Conservation (phyloP, 2,329 filamentous ascomycete genomes). For the Trichoderma sp. region DNA sequence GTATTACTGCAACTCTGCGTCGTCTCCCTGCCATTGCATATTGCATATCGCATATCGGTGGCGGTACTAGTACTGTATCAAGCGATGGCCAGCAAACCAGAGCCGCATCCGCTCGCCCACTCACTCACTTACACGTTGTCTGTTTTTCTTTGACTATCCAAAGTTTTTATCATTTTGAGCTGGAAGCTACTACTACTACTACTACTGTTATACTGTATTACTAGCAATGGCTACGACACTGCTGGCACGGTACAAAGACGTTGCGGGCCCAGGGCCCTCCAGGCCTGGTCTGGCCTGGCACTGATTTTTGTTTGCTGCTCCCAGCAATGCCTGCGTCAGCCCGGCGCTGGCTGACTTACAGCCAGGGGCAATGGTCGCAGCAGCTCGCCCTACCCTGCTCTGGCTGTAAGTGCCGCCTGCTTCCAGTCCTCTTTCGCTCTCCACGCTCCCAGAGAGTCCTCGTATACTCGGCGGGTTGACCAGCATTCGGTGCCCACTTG, state of each 20-base stretch:
- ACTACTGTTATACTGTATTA: not conserved
- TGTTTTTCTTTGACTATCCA: not conserved
- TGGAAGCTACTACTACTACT: not conserved
- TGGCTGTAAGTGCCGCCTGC: not conserved
- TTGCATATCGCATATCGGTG: not conserved
- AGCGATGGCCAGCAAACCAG: not conserved
- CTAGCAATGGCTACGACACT: not conserved
- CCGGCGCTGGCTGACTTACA: constrained; percentile 23
- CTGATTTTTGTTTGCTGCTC: not conserved
- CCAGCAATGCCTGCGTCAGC: not conserved
- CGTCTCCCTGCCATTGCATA: constrained; percentile 15
- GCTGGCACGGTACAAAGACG: not conserved
- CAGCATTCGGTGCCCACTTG: constrained; percentile 4
- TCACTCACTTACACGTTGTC: not conserved
- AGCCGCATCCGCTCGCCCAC: not conserved
- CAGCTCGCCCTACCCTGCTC: not conserved
- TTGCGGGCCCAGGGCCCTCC: not conserved
- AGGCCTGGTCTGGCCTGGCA: not conserved
- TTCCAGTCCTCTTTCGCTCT: not conserved
- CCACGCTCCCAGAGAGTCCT: not conserved
- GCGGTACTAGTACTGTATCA: too few species aligned
- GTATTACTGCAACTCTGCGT: not conserved
- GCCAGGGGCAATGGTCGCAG: constrained; percentile 4
- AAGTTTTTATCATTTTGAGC: too few species aligned
- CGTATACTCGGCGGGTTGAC: not conserved